These are phyloP conservation scores for Ustilago crameri DNA, from an alignment of 1,284 basidiomycete genomes.

Conservation along the genomic window DNA sequence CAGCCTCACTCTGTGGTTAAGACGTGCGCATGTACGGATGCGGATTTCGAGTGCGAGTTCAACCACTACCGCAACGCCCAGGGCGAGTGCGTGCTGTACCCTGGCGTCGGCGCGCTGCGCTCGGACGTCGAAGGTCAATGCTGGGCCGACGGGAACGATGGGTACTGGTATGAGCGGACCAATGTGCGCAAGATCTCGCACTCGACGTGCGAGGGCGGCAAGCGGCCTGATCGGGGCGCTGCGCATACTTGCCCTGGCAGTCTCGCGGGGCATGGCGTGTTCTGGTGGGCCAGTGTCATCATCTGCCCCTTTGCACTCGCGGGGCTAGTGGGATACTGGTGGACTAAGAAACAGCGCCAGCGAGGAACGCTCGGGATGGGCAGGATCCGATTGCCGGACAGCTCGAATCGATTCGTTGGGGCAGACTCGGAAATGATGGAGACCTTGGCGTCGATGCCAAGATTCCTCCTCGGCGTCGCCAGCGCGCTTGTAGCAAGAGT, in stretches of 20 bases:
- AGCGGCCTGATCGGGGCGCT: conserved; percentile 58
- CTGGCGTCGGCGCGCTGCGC: conserved; percentile 39
- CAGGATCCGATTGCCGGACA: conserved; percentile 54
- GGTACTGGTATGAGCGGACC: conserved; percentile 66
- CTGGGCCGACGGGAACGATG: conserved; percentile 47
- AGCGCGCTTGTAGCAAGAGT: conserved; percentile 39
- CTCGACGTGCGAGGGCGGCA: conserved; percentile 60
- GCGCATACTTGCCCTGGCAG: conserved; percentile 55
- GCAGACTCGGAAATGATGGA: conserved; percentile 77
- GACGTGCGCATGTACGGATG: conserved; percentile 61
- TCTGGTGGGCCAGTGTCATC: conserved; percentile 64
- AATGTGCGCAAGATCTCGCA: conserved; percentile 62
- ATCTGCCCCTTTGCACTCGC: conserved; percentile 51
- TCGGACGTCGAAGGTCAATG: conserved; percentile 57
- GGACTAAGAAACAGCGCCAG: conserved; percentile 73
- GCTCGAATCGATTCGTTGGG: conserved; percentile 49
- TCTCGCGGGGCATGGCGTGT: conserved; percentile 49
- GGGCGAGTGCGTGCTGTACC: conserved; percentile 59
- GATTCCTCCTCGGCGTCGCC: conserved; percentile 44
- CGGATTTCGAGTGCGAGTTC: conserved; percentile 68
- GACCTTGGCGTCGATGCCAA: conserved; percentile 66
- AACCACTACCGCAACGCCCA: conserved; percentile 62
- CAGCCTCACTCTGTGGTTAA: conserved; percentile 51
- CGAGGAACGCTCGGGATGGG: conserved; percentile 7
- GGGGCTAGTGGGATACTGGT: conserved; percentile 57